phyloP scores from a whole-genome alignment of 2,329 filamentous ascomycete genomes.

The Calonectria henricotiae region DNA sequence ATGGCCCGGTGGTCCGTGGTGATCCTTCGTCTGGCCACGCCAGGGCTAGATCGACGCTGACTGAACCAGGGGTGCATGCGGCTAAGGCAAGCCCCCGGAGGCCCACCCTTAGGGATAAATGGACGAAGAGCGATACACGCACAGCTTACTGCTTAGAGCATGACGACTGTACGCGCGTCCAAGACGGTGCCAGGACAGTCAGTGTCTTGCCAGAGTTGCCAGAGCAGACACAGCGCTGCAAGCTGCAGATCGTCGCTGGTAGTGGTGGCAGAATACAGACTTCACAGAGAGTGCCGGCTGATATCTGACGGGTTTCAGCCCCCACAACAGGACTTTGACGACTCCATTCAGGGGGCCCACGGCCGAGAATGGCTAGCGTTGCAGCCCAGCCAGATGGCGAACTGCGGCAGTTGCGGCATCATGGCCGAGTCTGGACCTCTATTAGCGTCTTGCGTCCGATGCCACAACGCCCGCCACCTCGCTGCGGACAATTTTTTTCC shows the following conservation, averaged over 20 bases:
- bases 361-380: background rate
- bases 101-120: slow-evolving; percentile 24
- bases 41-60: slow-evolving; percentile 3
- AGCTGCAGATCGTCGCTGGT: background rate
- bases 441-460: background rate
- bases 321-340: slow-evolving; percentile 8
- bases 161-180: slow-evolving; percentile 15
- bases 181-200: background rate
- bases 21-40: background rate
- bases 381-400: too few species aligned
- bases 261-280: background rate
- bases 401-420: slow-evolving; percentile 14
- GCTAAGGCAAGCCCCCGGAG: slow-evolving; percentile 15
- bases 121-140: background rate
- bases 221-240: background rate
- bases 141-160: slow-evolving; percentile 15
- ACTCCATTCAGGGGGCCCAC: slow-evolving; percentile 9
- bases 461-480: background rate
- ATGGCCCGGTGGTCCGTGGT: background rate
- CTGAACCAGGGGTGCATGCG: slow-evolving; percentile 25
- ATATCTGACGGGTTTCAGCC: background rate
- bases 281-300: background rate
- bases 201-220: background rate
- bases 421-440: slow-evolving; percentile 4
- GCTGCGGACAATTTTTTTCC: background rate